Percentiles rank a stretch among this genome's conserved stretches.
Conservation (phyloP, 768 basidiomycete genomes). For the Russula abietina region DNA sequence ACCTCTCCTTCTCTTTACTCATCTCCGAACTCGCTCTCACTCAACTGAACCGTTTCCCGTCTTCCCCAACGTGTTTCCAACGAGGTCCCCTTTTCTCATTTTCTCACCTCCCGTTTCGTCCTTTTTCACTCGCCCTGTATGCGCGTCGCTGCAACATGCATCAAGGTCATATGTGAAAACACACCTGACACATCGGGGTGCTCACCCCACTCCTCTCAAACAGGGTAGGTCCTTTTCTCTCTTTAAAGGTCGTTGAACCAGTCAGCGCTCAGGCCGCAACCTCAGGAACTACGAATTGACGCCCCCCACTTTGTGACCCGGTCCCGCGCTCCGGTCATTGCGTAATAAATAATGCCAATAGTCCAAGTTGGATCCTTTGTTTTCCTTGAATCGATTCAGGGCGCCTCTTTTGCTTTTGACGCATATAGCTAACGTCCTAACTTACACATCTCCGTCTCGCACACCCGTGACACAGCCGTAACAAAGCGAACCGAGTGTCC, state of each 20-base stretch:
- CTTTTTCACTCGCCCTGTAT: background rate
- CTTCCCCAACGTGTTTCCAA: slow-evolving; percentile 17
- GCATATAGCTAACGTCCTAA: slow-evolving; percentile 7
- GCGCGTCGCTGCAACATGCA: background rate
- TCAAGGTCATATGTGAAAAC: slow-evolving; percentile 1
- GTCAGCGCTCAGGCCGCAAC: background rate
- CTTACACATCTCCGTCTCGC: slow-evolving; percentile 8
- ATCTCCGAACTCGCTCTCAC: background rate
- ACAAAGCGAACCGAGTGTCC: slow-evolving; percentile 12
- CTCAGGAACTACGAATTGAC: background rate
- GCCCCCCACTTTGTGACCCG: background rate
- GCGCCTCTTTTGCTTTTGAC: background rate
- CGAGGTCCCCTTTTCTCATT: slow-evolving; percentile 6
- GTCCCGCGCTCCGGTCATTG: slow-evolving; percentile 2
- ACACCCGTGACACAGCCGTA: background rate
- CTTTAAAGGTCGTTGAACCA: background rate
- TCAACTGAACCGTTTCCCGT: slow-evolving; percentile 4
- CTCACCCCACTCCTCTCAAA: background rate
- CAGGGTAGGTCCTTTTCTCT: background rate
- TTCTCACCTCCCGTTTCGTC: background rate
- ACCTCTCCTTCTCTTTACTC: background rate
- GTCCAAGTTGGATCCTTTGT: background rate
- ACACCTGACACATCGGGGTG: slow-evolving; percentile 1
- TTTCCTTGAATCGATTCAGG: slow-evolving; percentile 9
- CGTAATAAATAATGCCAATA: background rate